A percentile compares a stretch with the other conserved stretches of the same genome.
Evolutionary conservation across 257 asterid genomes (phyloP).

Genomic region (Scutellaria baicalensis): DNA sequence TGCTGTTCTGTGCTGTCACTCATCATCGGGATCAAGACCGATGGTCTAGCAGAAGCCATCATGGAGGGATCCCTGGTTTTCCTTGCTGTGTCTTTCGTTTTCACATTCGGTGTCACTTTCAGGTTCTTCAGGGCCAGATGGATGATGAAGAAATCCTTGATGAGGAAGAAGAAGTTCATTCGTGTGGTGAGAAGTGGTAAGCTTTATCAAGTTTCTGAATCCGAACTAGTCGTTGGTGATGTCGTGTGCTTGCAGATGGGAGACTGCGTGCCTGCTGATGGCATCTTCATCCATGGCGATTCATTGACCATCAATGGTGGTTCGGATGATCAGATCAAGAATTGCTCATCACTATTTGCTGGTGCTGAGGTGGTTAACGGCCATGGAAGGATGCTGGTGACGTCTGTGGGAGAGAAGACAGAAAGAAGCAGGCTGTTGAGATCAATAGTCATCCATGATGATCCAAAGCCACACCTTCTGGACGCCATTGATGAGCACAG

Average conservation of each 20-base stretch:
- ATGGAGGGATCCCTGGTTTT: constrained; percentile 14
- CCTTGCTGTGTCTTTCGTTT: constrained; percentile 11
- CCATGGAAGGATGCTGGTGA: constrained; percentile 26
- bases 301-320: no score
- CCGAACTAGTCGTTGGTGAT: constrained; percentile 41
- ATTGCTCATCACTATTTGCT: constrained; percentile 12
- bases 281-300: constrained; percentile 15
- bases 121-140: constrained; percentile 13
- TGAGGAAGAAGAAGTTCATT: not conserved
- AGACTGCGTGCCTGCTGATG: constrained; percentile 38
- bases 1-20: constrained; percentile 33
- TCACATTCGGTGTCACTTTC: constrained; percentile 1
- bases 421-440: constrained; percentile 26
- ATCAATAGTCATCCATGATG: not conserved
- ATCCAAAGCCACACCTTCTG: not conserved
- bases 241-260: constrained; percentile 23
- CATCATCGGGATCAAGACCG: constrained; percentile 20
- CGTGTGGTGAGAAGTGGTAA: constrained; percentile 21
- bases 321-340: constrained; percentile 12
- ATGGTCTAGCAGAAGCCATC: constrained; percentile 20
- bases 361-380: constrained; percentile 22
- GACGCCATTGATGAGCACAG: constrained; percentile 20
- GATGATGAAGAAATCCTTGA: not conserved
- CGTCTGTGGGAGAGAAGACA: constrained; percentile 32
- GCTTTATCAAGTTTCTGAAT: constrained; percentile 1